A percentile compares a stretch with the other conserved stretches of the same genome.
Evolutionary conservation across 371 early-diverging fungal species (phyloP).

Genomic region (Mortierella sp.): DNA sequence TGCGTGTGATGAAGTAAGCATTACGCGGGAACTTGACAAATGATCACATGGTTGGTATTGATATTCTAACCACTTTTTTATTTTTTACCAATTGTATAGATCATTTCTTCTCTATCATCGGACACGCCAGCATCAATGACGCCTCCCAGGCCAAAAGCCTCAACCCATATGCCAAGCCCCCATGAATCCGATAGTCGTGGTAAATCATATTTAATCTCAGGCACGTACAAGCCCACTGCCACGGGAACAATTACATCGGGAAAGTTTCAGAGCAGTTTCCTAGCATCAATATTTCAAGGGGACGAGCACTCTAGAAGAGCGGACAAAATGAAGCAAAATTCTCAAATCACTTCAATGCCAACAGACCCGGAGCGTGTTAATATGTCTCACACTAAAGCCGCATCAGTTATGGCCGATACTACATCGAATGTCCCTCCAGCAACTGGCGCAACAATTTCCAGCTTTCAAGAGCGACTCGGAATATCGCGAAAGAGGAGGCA

Average conservation of each 20-base stretch:
- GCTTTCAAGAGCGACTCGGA: conserved; percentile 21
- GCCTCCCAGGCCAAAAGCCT: background rate
- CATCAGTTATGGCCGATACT: background rate
- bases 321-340: background rate
- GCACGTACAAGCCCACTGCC: background rate
- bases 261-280: background rate
- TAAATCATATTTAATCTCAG: background rate
- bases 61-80: background rate
- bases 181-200: background rate
- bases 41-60: background rate
- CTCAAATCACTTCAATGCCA: background rate
- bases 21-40: background rate
- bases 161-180: background rate
- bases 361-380: background rate
- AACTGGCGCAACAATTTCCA: background rate
- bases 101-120: background rate
- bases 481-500: conserved; percentile 38
- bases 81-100: background rate
- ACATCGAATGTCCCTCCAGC: background rate
- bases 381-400: no score
- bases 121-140: background rate
- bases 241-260: background rate
- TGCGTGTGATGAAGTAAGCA: background rate
- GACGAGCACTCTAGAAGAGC: background rate
- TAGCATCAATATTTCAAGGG: background rate